Conservation (phyloP, 2,329 filamentous ascomycete genomes). For the Fusarium fracticaudum region DNA sequence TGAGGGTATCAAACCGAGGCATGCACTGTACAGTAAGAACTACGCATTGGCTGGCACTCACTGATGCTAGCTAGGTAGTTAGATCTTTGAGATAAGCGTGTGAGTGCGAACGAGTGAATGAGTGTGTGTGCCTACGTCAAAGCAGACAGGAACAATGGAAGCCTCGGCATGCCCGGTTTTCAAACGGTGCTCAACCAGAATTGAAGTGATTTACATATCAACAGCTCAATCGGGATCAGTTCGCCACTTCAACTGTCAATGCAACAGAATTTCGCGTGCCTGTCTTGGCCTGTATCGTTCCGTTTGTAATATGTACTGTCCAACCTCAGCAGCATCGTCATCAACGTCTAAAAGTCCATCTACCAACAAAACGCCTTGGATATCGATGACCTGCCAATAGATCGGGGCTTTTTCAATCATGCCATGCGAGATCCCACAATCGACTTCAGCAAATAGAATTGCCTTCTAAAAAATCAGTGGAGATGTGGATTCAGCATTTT, state of each 20-base stretch:
- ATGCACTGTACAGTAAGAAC: conserved; percentile 1
- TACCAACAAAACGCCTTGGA: background rate
- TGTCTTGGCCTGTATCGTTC: background rate
- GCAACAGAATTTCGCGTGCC: background rate
- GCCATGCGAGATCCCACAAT: conserved; percentile 1
- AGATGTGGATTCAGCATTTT: background rate
- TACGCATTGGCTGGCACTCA: background rate
- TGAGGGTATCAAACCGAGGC: conserved; percentile 2
- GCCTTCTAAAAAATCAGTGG: conserved; percentile 8
- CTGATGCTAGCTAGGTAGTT: background rate
- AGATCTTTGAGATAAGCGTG: conserved; percentile 34
- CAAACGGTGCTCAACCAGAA: conserved; percentile 9
- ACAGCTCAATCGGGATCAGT: conserved; percentile 10
- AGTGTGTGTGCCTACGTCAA: background rate
- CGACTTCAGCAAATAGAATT: conserved; percentile 3
- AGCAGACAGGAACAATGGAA: background rate
- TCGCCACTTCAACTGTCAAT: conserved; percentile 21
- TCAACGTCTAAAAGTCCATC: background rate
- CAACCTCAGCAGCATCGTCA: background rate
- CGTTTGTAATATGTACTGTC: background rate
- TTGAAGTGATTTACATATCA: conserved; percentile 23
- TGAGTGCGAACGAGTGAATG: background rate
- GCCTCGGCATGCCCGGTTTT: conserved; percentile 24
- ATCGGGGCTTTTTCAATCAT: background rate
- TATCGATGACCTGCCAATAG: background rate